phyloP scores from a whole-genome alignment of 176 grass and related monocot genomes.

The Oryza punctata region DNA sequence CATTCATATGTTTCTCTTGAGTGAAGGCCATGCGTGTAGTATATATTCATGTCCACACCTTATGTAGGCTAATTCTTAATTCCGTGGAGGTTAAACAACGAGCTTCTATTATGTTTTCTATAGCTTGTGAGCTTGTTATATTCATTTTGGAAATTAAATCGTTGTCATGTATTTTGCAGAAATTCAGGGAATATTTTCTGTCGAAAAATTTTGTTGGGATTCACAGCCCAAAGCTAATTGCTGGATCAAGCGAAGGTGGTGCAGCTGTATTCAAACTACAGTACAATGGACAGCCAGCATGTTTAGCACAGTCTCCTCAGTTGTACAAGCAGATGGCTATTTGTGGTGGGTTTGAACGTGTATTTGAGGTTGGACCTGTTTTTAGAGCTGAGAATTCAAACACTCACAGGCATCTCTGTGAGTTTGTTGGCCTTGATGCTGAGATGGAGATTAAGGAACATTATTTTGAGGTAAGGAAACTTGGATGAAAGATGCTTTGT shows the following conservation, averaged over 20 bases:
- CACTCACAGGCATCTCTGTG: constrained; percentile 93
- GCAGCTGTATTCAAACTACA: constrained; percentile 85
- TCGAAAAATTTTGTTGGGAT: constrained; percentile 82
- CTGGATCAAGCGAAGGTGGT: constrained; percentile 92
- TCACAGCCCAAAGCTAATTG: constrained; percentile 74
- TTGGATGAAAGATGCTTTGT: neutral
- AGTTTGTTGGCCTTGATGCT: constrained; percentile 94
- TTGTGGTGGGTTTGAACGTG: constrained; percentile 77
- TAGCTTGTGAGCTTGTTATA: neutral
- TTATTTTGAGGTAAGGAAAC: constrained; percentile 79
- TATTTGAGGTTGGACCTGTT: constrained; percentile 87
- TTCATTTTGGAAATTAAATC: neutral
- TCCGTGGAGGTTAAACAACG: neutral
- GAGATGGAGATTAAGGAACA: constrained; percentile 98
- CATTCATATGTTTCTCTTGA: neutral
- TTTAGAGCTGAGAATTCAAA: constrained; percentile 92
- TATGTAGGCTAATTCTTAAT: neutral
- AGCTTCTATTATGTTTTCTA: neutral
- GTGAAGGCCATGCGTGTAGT: neutral
- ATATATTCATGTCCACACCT: neutral
- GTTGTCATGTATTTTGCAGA: constrained; percentile 38
- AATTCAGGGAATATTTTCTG: constrained; percentile 68
- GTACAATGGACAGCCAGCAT: constrained; percentile 89
- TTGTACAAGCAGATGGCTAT: constrained; percentile 85
- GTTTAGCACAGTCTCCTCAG: constrained; percentile 90